These are phyloP conservation scores for Aspergillus vadensis DNA, from an alignment of 2,329 filamentous ascomycete genomes.

Conservation along the genomic window DNA sequence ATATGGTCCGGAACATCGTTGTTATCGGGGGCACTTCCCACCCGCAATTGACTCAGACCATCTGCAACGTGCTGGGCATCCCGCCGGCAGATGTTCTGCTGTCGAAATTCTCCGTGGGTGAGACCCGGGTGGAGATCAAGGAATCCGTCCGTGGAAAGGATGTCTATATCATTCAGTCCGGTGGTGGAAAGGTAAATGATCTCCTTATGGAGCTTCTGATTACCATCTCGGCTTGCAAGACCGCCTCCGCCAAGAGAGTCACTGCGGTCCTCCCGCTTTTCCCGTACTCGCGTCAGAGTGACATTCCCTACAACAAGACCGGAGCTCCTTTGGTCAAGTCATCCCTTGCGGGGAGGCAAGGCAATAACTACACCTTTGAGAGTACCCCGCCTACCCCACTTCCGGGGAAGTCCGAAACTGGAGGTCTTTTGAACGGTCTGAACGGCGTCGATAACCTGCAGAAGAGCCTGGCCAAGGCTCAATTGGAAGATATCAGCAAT, in stretches of 20 bases:
- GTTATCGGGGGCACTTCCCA: slow-evolving; percentile 92
- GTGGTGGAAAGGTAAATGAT: slow-evolving; percentile 91
- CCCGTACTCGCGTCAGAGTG: slow-evolving; percentile 93
- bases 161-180: slow-evolving; percentile 97
- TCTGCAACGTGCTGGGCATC: slow-evolving; percentile 86
- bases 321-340: slow-evolving; percentile 83
- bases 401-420: slow-evolving; percentile 68
- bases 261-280: slow-evolving; percentile 94
- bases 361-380: slow-evolving; percentile 77
- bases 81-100: slow-evolving; percentile 82
- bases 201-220: slow-evolving; percentile 95
- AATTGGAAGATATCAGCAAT: slow-evolving; percentile 55
- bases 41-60: slow-evolving; percentile 79
- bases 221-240: slow-evolving; percentile 97
- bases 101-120: slow-evolving; percentile 90
- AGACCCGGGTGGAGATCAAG: slow-evolving; percentile 92
- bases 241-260: slow-evolving; percentile 86
- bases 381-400: slow-evolving; percentile 85
- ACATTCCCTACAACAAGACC: slow-evolving; percentile 94
- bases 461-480: slow-evolving; percentile 70
- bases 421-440: slow-evolving; percentile 61
- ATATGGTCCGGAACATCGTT: slow-evolving; percentile 93
- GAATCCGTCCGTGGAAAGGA: slow-evolving; percentile 97
- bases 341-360: slow-evolving; percentile 42
- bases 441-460: slow-evolving; percentile 65